phyloP scores from a whole-genome alignment of 305 asterid species.

The Fraxinus sp. region DNA sequence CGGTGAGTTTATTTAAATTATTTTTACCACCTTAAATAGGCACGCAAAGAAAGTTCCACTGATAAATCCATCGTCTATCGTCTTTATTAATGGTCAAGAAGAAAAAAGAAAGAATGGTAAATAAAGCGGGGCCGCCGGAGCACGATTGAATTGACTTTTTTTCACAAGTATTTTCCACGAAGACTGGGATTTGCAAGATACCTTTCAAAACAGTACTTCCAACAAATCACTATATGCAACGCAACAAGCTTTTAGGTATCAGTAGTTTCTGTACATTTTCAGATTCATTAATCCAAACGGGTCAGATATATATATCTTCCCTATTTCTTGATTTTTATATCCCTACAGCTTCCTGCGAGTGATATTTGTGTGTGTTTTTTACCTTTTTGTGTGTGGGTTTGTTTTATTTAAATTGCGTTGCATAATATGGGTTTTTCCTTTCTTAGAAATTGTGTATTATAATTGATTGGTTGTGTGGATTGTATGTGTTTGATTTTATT shows the following conservation, averaged over 20 bases:
- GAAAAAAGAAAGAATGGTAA: neutral
- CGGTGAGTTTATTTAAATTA: too few species aligned
- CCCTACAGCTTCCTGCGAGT: slow-evolving; percentile 11
- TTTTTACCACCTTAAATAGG: neutral
- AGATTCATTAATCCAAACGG: slow-evolving; percentile 24
- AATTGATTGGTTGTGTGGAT: slow-evolving; percentile 4
- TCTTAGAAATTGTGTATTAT: slow-evolving; percentile 17
- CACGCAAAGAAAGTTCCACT: neutral
- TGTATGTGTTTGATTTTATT: neutral
- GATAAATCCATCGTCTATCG: slow-evolving; percentile 7
- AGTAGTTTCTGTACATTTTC: slow-evolving; percentile 27
- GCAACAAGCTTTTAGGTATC: slow-evolving; percentile 7
- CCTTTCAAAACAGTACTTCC: slow-evolving; percentile 22
- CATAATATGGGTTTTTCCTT: slow-evolving; percentile 18
- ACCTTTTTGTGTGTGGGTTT: neutral
- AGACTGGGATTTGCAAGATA: slow-evolving; percentile 32
- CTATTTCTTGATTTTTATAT: slow-evolving; percentile 3
- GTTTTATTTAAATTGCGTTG: neutral
- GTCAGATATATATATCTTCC: slow-evolving; percentile 21
- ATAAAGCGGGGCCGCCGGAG: neutral
- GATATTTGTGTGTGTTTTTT: slow-evolving; percentile 5
- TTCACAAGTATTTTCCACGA: slow-evolving; percentile 15
- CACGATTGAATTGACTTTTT: slow-evolving; percentile 26
- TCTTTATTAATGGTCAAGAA: neutral
- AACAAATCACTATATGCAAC: slow-evolving; percentile 4